phyloP scores from a whole-genome alignment of 768 basidiomycete species.

The Phlebiopsis flavidoalba region DNA sequence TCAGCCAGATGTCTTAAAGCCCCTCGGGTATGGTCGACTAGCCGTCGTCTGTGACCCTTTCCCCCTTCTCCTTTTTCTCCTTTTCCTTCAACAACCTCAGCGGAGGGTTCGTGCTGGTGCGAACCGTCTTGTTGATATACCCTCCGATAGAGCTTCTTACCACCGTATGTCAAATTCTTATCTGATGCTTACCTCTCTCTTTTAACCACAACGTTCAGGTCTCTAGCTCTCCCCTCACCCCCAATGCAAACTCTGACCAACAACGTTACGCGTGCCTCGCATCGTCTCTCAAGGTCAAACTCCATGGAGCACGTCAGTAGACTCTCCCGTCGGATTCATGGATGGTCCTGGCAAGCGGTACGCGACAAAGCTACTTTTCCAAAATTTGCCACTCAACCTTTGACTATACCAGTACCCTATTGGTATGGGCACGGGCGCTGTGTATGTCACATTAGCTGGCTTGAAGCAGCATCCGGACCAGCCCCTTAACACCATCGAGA shows the following conservation, averaged over 20 bases:
- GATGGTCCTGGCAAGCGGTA: constrained; percentile 49
- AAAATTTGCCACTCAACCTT: background rate
- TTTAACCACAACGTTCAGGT: background rate
- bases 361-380: constrained; percentile 12
- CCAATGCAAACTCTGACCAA: background rate
- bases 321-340: constrained; percentile 40
- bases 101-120: background rate
- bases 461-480: constrained; percentile 28
- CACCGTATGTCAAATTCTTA: background rate
- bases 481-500: constrained; percentile 32
- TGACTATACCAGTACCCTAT: constrained; percentile 34
- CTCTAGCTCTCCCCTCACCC: background rate
- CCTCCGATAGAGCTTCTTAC: background rate
- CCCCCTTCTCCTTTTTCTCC: background rate
- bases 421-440: constrained; percentile 46
- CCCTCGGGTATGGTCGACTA: background rate
- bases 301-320: constrained; percentile 23
- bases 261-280: background rate
- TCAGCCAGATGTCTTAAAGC: background rate
- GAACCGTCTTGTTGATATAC: background rate
- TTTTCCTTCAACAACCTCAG: background rate
- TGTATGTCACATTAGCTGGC: constrained; percentile 42
- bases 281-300: background rate
- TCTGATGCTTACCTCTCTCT: background rate
- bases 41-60: background rate